Percentiles rank a stretch among this genome's conserved stretches.
Conservation (phyloP, 2,329 filamentous ascomycete genomes). For the Ophiosphaerella korrae region DNA sequence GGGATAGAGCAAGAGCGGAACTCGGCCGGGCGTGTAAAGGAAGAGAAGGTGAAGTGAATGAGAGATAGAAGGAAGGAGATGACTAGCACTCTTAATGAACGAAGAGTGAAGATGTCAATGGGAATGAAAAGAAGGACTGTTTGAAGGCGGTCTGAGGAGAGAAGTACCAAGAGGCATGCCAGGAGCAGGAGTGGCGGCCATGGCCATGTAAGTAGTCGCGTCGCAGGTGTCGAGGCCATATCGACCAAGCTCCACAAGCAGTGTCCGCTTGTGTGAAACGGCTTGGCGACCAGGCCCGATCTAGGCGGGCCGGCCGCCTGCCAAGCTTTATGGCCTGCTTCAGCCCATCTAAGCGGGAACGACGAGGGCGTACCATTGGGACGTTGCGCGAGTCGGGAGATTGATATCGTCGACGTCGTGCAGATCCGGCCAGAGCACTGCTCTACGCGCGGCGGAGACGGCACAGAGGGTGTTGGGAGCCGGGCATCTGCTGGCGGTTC, state of each 20-base stretch:
- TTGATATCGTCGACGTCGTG: slow-evolving; percentile 8
- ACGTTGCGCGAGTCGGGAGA: slow-evolving; percentile 11
- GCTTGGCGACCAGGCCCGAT: slow-evolving; percentile 40
- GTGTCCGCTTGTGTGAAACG: slow-evolving; percentile 42
- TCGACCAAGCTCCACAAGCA: slow-evolving; percentile 41
- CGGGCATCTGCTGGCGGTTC: too few species aligned
- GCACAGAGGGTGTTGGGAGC: too few species aligned
- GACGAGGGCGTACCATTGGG: slow-evolving; percentile 20
- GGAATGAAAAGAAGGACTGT: slow-evolving; percentile 8
- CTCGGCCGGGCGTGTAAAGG: slow-evolving; percentile 18
- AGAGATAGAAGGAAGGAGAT: slow-evolving; percentile 15
- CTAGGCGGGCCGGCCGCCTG: slow-evolving; percentile 24
- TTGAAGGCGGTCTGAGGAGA: slow-evolving; percentile 22
- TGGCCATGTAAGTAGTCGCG: slow-evolving; percentile 36
- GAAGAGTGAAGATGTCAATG: not conserved
- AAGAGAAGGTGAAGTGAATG: slow-evolving; percentile 12
- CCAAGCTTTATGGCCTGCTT: slow-evolving; percentile 33
- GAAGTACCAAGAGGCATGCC: slow-evolving; percentile 23
- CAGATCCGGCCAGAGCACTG: not conserved
- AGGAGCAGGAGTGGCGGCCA: slow-evolving; percentile 10
- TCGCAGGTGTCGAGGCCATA: slow-evolving; percentile 26
- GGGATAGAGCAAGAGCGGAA: slow-evolving; percentile 19
- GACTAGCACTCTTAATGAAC: slow-evolving; percentile 36
- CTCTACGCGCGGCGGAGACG: too few species aligned
- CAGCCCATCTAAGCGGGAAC: slow-evolving; percentile 12